Evolutionary conservation across 164 flowering plant species (phyloP), one percentile per base, ranked within the genome.

Genomic region (Pachysandra terminalis): DNA sequence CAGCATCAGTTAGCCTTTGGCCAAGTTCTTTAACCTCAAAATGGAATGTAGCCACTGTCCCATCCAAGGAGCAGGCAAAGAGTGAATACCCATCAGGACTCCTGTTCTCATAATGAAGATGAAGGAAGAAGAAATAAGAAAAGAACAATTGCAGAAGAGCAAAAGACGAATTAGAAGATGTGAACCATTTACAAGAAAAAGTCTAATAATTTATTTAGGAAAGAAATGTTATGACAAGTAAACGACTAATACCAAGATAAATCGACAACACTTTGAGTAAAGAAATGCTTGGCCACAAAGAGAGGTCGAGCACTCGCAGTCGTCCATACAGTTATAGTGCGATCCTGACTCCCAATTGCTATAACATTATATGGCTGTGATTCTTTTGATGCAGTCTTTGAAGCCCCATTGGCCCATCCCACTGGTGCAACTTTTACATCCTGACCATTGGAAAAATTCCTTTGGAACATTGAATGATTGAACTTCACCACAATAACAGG

Each of bases 231-330:
- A 17, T 59, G 8, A 27, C 41, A 54, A 27, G 37, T 19, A n/a
- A 12, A 45, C 49, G 23, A 32, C 32, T 55, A 72, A 73, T 82
- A 92, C 99, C 99, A 95, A 53, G 99, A 86, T 68, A 95, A 80
- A 74, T 95, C 99, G 22, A 95, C 99, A 48, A 95, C 99, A 80
- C 99, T 95, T 80, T 95, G 99, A 70, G 81, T 41, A 68, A 95
- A 95, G 80, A 92, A 95, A 82, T 96, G 98, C 67, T 90, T 96
- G 35, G 98, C 99, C 35, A 96, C 99, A 81, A 92, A 96, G 56
- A 96, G 97, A 73, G 99, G 99, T 28, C 99, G 98, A 65, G 99
- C 86, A 75, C 97, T 93, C 54, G 96, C 97, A 68, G 98, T 96
- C 7, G 99, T 96, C 99, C 99, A 96, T 22, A 93, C 96, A 64